These are phyloP conservation scores for Fusarium clavum DNA, from an alignment of 2,329 filamentous ascomycete genomes.

Conservation along the genomic window DNA sequence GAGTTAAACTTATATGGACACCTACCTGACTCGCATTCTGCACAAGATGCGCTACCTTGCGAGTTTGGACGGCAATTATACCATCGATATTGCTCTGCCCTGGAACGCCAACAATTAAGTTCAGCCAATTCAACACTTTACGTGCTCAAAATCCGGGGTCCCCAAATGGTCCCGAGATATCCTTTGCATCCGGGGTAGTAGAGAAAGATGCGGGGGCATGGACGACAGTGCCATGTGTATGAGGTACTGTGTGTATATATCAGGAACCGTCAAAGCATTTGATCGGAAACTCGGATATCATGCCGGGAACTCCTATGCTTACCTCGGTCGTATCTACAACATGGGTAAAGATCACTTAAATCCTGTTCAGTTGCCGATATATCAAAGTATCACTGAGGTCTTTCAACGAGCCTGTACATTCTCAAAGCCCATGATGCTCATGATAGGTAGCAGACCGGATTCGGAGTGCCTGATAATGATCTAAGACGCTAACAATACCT, in stretches of 20 bases:
- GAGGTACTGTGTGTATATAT: slow-evolving; percentile 2
- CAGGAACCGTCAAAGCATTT: slow-evolving; percentile 2
- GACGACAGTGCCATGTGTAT: not conserved
- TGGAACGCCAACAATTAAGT: not conserved
- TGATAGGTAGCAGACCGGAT: not conserved
- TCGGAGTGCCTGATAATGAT: not conserved
- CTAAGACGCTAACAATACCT: not conserved
- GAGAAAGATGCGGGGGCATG: slow-evolving; percentile 38
- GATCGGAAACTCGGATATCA: slow-evolving; percentile 27
- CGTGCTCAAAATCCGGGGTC: slow-evolving; percentile 1
- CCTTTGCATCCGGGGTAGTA: slow-evolving; percentile 37
- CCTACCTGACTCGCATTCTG: slow-evolving; percentile 17
- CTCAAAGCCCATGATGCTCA: not conserved
- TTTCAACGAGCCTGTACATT: not conserved
- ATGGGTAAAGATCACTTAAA: not conserved
- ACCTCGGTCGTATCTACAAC: slow-evolving; percentile 25
- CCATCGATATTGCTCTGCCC: not conserved
- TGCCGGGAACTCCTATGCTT: slow-evolving; percentile 11
- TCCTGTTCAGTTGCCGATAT: slow-evolving; percentile 15
- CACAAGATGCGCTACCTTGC: not conserved
- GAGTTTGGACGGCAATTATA: slow-evolving; percentile 1
- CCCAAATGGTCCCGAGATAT: slow-evolving; percentile 20
- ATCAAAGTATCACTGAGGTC: slow-evolving; percentile 1
- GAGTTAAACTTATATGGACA: slow-evolving; percentile 7
- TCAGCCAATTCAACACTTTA: slow-evolving; percentile 7